Base-by-base conservation (phyloP, 1,139 yeast species). In the Candida sp. region DNA sequence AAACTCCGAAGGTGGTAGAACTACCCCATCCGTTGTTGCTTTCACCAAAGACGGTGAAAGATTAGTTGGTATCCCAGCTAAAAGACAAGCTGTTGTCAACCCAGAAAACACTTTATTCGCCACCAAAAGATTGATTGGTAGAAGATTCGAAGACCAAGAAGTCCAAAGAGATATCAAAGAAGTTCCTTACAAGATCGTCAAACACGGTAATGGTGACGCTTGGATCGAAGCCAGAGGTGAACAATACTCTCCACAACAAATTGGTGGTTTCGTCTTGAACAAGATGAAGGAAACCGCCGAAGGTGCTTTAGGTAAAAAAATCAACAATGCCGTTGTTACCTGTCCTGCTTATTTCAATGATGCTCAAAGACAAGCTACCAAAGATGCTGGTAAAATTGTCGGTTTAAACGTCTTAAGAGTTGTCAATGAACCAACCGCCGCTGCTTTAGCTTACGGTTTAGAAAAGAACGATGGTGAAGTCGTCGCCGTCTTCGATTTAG, bases 401-500 rank as follows among this genome's bases (percentile, higher is more conserved):
- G 98, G 98, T 50, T 77, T 91, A 63, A 90, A 90, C 74, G 97
- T 93, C 54, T 79, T 93, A 68, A 87, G 98, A 79, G 97, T 91
- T 57, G 97, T 91, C 55, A 93, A 91, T 78, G 99, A 91, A 77
- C 98, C 98, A 63, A 91, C 99, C 55, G 98, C 99, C 51, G 99
- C 98, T 56, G 98, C 98, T 47, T 77, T 91, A 60, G 99, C 99
- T 49, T 93, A 91, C 69, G 98, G 98, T 73, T 79, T 91, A 57
- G 98, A 91, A 69, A 85, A 84, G 77, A 79, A 79, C 55, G 82
- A 79, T 51, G 84, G 86, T 60, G 57, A 81, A 66, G 83, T 83
- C 51, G 89, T 87, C 51, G 91, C 93, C 46, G 95, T 86, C 53
- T 86, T 85, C 70, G 95, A 87, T 70, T 79, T 86, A 57, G 95